Base-by-base conservation (phyloP, 2,329 filamentous ascomycete species). In the Biscogniauxia mediterranea region DNA sequence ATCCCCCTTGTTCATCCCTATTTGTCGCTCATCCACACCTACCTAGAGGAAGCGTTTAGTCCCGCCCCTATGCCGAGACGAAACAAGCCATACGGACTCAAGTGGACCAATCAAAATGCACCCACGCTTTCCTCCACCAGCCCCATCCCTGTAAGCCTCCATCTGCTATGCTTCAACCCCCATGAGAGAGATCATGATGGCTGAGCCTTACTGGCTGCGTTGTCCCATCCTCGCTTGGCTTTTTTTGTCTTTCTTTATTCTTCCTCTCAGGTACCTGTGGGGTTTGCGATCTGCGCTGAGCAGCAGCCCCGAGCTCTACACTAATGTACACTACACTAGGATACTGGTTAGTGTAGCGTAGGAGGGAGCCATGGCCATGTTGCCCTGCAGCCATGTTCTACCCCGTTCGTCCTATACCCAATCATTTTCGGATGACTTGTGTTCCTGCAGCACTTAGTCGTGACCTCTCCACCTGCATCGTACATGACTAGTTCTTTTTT, bases 161-260 rank as follows among this genome's bases (percentile, higher is more conserved):
- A 73, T 73, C 75, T 72, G 71, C 70, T 66, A 71, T 74, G 74
- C 76, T 68, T 77, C 77, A 73, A 77, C 78, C 75, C 71, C 62
- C 65, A 68, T 68, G 68, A 69, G 68, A 64, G 65, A 68, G 65
- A 73, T 70, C 70, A 69, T 59, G 61, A 74, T 73, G 72, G 71
- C 74, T 70, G 69, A 69, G 68, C 67, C 69, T 70, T 64, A 77
- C 70, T 77, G 75, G 75, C 56, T 67, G 66, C 64, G 66, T 32
- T 32, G 23, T 66, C 70, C 70, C 66, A 68, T 74, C 70, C 68
- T 72, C 70, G 64, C 56, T 67, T 19, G 4, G 56, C 64, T 61
- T 63, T 17, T 63, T 23, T 23, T 23, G 2, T 23, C 23, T 23
- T 23, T 23, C 23, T 23, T 5, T 23, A 3, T 23, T 23, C 23